phyloP scores from a whole-genome alignment of 164 flowering plant genomes.

The Macadamia integrifolia region DNA sequence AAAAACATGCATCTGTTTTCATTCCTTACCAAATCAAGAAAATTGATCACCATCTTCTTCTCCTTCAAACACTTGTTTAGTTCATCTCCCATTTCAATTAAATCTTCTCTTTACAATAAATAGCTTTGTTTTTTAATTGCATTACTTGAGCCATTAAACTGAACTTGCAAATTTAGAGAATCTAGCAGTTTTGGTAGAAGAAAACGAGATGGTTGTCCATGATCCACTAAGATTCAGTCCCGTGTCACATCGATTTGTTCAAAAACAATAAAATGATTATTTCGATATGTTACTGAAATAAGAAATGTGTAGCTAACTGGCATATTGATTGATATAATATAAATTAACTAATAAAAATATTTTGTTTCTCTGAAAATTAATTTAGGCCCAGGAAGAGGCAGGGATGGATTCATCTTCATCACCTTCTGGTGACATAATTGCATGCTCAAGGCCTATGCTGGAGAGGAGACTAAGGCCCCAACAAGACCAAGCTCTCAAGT shows the following conservation, averaged over 20 bases:
- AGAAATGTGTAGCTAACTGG: no score
- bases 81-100: no score
- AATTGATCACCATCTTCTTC: neutral
- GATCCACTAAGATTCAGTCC: no score
- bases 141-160: neutral
- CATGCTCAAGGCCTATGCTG: slow-evolving; percentile 47
- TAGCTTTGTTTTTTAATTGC: neutral
- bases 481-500: slow-evolving; percentile 63
- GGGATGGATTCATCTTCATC: slow-evolving; percentile 55
- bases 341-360: neutral
- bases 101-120: no score
- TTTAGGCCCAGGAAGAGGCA: slow-evolving; percentile 50
- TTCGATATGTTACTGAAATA: neutral
- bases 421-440: slow-evolving; percentile 44
- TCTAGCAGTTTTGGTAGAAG: neutral
- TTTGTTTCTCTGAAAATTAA: neutral
- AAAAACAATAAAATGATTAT: no score
- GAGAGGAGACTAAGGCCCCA: slow-evolving; percentile 63
- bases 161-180: neutral
- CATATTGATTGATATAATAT: no score
- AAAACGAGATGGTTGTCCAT: neutral
- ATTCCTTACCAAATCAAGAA: neutral
- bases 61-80: neutral
- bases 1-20: slow-evolving; percentile 5
- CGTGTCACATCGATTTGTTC: no score